A percentile compares a stretch with the other conserved stretches of the same genome.
phyloP scores from a whole-genome alignment of 495 filamentous ascomycete species.

The Beverwykella pulmonaria region DNA sequence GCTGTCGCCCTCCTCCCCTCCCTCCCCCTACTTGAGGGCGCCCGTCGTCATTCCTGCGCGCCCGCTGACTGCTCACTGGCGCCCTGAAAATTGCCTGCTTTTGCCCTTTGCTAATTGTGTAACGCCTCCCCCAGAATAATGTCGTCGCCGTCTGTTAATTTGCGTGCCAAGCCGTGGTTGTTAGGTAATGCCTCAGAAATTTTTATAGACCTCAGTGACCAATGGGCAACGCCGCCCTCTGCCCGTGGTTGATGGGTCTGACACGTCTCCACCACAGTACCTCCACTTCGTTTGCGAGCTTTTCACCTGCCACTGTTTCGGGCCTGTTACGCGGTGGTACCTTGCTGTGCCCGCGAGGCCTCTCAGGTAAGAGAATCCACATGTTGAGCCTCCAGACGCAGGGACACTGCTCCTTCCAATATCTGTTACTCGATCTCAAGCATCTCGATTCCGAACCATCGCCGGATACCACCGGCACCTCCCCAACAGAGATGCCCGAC shows the following conservation, averaged over 20 bases:
- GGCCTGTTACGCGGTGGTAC: not conserved
- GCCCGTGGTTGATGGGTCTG: not conserved
- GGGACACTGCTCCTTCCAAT: not conserved
- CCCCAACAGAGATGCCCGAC: too few relatives aligned
- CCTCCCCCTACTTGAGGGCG: not conserved
- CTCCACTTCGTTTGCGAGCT: not conserved
- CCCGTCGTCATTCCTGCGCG: not conserved
- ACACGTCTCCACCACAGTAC: not conserved
- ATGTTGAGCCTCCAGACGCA: constrained; percentile 18
- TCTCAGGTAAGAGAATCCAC: constrained; percentile 26
- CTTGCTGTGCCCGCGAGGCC: constrained; percentile 13
- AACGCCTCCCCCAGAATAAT: not conserved
- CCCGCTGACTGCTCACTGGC: not conserved
- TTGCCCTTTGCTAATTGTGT: constrained; percentile 12
- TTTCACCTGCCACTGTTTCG: not conserved
- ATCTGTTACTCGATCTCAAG: constrained; percentile 5
- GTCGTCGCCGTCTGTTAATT: not conserved
- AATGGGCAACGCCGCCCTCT: not conserved
- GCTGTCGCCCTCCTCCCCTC: not conserved
- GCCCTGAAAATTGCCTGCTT: not conserved
- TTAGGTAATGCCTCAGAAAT: constrained; percentile 27
- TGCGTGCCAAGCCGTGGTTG: constrained; percentile 3
- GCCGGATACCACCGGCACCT: too few relatives aligned
- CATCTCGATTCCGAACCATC: too few relatives aligned
- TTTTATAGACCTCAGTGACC: constrained; percentile 6